phyloP scores from a whole-genome alignment of 2,329 filamentous ascomycete genomes.

The Fusarium nisikadoi region DNA sequence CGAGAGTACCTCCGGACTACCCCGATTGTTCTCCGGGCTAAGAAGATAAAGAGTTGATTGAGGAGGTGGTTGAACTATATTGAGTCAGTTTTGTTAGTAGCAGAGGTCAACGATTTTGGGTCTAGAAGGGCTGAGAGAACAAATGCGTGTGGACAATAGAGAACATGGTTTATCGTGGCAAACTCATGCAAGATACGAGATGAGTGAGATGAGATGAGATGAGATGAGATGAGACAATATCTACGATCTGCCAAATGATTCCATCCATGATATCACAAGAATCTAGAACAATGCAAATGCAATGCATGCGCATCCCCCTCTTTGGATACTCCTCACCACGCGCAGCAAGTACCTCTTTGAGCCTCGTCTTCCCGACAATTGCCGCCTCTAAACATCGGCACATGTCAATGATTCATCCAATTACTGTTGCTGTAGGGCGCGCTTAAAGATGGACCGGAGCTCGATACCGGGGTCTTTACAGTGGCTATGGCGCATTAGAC shows the following conservation, averaged over 20 bases:
- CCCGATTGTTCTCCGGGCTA: constrained; percentile 15
- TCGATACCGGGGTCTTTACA: background rate
- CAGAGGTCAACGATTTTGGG: background rate
- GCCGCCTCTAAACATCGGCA: constrained; percentile 26
- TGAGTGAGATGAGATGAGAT: background rate
- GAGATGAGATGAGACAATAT: background rate
- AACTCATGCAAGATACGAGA: background rate
- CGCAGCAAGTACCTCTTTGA: constrained; percentile 9
- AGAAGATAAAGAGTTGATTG: background rate
- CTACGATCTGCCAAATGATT: constrained; percentile 9
- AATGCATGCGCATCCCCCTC: background rate
- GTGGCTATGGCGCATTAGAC: constrained; percentile 12
- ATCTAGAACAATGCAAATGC: constrained; percentile 17
- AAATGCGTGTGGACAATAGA: background rate
- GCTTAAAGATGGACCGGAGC: constrained; percentile 28
- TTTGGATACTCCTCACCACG: constrained; percentile 20
- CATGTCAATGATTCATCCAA: constrained; percentile 13
- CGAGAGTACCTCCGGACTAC: constrained; percentile 19
- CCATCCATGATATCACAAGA: constrained; percentile 20
- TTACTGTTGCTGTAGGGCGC: constrained; percentile 1
- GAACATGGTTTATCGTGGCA: background rate
- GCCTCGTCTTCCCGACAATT: constrained; percentile 39
- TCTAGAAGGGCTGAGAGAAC: background rate
- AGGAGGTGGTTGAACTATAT: background rate
- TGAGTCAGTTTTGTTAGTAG: constrained; percentile 7